Base-by-base conservation (phyloP, 331 rosid species). In the Ulmus americana region DNA sequence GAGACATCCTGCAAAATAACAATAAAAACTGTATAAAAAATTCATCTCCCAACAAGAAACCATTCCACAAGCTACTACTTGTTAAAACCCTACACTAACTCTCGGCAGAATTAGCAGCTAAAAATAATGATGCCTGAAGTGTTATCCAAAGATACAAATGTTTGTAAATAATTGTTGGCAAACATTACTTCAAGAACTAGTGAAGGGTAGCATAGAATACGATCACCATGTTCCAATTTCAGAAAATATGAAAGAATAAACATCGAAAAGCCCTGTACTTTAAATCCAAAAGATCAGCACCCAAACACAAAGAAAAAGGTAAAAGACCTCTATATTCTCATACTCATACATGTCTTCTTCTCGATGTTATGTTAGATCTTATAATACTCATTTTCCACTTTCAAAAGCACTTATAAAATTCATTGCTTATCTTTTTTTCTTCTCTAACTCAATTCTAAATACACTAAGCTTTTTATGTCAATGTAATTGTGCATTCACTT, bases 1-100 rank as follows among this genome's bases (percentile, higher is more conserved):
- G 70, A 62, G 61, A 46, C 51, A 22, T 69, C 80, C 98, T 89
- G 80, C 59, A 75, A 70, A 66, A 60, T 20, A 43, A 46, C 10
- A 9, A 70, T 63, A 45, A 58, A 39, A 44, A 46, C 51, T 39
- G 10, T 49, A 51, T 22, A 65, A 52, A 10, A 9, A 70, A 58
- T 20, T 76, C 28, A 61, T 16, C 14, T 59, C 52, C 60, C 55
- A 35, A 15, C 61, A 48, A 49, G 39, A 57, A 71, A 59, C 10
- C 11, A 53, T 9, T 52, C 42, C 45, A 28, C 35, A 54, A 28
- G 13, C 15, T 8, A 55, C 28, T 5, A 7, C 35, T 3, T 42
- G 10, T 8, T 46, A 46, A 11, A 46, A 46, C 13, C 10, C 10
- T 46, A 11, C 50, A 46, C 50, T 7, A n/a, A 46, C 10, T 20